phyloP scores from a whole-genome alignment of 1,284 basidiomycete species.

The Macrocystidia cucumis region DNA sequence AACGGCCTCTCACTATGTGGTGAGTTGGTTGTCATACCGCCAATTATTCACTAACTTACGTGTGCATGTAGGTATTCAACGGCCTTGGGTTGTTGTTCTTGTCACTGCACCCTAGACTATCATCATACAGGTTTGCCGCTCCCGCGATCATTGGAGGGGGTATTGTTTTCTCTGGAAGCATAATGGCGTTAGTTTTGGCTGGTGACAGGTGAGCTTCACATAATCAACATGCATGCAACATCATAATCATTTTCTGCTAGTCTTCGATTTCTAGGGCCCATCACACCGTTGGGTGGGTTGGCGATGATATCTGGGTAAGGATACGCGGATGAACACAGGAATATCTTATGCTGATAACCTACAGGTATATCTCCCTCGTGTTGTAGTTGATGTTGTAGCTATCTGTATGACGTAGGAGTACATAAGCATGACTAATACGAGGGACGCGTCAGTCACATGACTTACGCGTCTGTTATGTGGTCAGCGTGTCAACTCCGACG shows the following conservation, averaged over 20 bases:
- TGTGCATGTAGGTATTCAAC: constrained; percentile 80
- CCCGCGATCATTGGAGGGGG: constrained; percentile 61
- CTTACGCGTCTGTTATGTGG: constrained; percentile 21
- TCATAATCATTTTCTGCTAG: constrained; percentile 23
- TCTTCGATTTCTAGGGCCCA: constrained; percentile 57
- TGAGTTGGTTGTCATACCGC: no score
- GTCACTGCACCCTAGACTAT: constrained; percentile 66
- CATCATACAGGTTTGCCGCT: constrained; percentile 58
- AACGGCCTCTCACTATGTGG: constrained; percentile 58
- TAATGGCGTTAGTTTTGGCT: constrained; percentile 57
- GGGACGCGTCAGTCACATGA: no score
- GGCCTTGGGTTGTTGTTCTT: constrained; percentile 68
- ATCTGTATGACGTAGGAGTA: no score
- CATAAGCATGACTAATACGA: no score
- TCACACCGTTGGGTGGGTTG: constrained; percentile 71
- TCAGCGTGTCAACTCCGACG: constrained; percentile 28
- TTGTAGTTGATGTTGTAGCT: no score
- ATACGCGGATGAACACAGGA: not conserved
- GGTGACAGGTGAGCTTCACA: constrained; percentile 36
- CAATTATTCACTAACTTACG: no score
- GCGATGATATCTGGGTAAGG: constrained; percentile 75
- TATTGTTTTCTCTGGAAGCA: constrained; percentile 64
- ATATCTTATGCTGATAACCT: not conserved
- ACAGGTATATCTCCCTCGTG: constrained; percentile 46
- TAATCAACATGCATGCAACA: not conserved